phyloP scores from a whole-genome alignment of 345 rosid species.

The Acer negundo region DNA sequence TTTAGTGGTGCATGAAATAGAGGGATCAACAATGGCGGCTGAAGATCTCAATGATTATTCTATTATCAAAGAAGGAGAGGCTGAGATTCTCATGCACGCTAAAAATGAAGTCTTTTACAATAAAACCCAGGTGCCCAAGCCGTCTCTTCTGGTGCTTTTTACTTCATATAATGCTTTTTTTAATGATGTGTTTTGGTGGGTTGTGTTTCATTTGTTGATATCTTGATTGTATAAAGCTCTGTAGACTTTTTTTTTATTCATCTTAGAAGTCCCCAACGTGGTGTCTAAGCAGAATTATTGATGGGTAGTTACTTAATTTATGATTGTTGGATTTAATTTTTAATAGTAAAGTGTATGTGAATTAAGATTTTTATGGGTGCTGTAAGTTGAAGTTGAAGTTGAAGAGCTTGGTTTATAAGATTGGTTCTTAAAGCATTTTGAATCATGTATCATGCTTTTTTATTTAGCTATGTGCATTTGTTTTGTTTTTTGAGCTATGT shows the following conservation, averaged over 20 bases:
- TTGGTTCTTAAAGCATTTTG: not conserved
- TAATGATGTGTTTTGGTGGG: conserved; percentile 12
- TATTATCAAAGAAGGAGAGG: conserved; percentile 91
- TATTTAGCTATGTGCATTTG: not conserved
- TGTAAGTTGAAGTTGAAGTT: too few relatives aligned
- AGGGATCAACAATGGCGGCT: conserved; percentile 29
- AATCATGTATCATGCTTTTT: not conserved
- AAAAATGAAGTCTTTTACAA: conserved; percentile 94
- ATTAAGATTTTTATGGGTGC: not conserved
- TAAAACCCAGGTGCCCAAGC: conserved; percentile 73
- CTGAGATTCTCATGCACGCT: conserved; percentile 92
- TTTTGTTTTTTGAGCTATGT: not conserved
- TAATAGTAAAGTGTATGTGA: not conserved
- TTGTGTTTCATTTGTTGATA: conserved; percentile 14
- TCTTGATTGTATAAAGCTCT: not conserved
- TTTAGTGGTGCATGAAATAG: conserved; percentile 21
- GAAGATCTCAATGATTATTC: conserved; percentile 74
- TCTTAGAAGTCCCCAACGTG: not conserved
- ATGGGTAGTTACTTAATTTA: not conserved
- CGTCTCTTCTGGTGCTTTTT: conserved; percentile 12
- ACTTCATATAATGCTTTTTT: conserved; percentile 10
- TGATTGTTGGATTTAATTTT: not conserved
- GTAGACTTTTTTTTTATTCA: not conserved
- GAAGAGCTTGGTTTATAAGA: not conserved
- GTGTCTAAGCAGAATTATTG: not conserved